Percentiles rank a stretch among this genome's conserved stretches.
Conservation (phyloP, 169 alveolate species). For the Theileria annulata region DNA sequence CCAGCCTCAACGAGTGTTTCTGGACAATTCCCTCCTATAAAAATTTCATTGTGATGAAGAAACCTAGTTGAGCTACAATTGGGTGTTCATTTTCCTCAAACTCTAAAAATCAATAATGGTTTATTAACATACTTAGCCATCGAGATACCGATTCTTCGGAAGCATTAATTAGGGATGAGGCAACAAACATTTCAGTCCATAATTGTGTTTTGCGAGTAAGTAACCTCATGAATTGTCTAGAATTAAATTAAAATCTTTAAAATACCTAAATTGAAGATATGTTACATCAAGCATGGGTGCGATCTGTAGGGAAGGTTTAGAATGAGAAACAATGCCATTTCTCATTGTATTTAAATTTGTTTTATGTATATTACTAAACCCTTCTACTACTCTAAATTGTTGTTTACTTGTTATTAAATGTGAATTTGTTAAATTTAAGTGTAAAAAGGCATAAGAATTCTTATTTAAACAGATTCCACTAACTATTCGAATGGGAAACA, state of each 20-base stretch:
- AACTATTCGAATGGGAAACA: background rate
- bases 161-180: constrained; percentile 80
- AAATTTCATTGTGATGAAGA: constrained; percentile 17
- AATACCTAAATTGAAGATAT: constrained; percentile 84
- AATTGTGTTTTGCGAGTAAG: constrained; percentile 83
- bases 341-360: background rate
- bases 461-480: constrained; percentile 2
- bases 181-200: constrained; percentile 93
- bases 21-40: constrained; percentile 90
- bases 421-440: background rate
- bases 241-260: background rate
- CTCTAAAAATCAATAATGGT: constrained; percentile 49
- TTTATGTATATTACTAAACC: background rate
- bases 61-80: constrained; percentile 86
- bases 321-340: background rate
- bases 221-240: constrained; percentile 81
- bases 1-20: constrained; percentile 88
- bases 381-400: background rate
- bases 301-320: constrained; percentile 77
- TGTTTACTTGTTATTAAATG: background rate
- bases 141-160: constrained; percentile 32
- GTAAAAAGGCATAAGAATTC: background rate
- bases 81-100: constrained; percentile 80
- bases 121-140: constrained; percentile 43
- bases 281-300: constrained; percentile 97